Base-by-base conservation (phyloP, 768 basidiomycete species). In the Sistotremastrum suecicum region DNA sequence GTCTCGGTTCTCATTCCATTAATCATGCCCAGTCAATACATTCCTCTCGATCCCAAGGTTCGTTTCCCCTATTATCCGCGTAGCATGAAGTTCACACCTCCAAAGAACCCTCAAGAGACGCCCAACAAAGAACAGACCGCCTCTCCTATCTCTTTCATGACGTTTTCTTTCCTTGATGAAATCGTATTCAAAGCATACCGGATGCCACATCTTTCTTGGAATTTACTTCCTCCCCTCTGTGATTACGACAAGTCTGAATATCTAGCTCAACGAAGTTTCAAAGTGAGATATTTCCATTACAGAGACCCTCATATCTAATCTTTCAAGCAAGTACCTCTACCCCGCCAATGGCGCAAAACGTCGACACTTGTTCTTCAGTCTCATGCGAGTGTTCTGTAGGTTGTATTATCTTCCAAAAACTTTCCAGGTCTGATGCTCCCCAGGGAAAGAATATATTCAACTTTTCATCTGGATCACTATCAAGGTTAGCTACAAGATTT, bases 31-130 rank as follows among this genome's bases (percentile, higher is more conserved):
- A 63, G 75, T 10, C 64, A 64, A 40, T 82, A 83, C 56, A 57
- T 69, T 2, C 78, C 80, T 4, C 63, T 74, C 29, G 71, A 83
- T 51, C 69, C 74, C 2, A 63, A 67, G 57, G 74, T 72, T 28
- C 10, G 55, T 52, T 7, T 28, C 3, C 11, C 8, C 29, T 41
- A 12, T 32, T 8, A 34, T 42, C 5, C 34, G 33, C 31, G 2
- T 4, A 34, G 28, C 4, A 37, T 7, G 2, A 45, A 8, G 30
- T 30, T 39, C 49, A 50, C 34, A 52, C 51, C n/a, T 30, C 20
- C 32, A 44, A 37, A 69, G 65, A 57, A 68, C 28, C 61, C 66
- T 11, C 54, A 55, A 41, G 38, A 46, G 20, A 50, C 53, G 12
- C 56, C 60, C 4, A 66, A 66, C 45, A 66, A 68, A 1, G 74